A percentile compares a stretch with the other conserved stretches of the same genome.
Evolutionary conservation across 1,284 basidiomycete species (phyloP).

Genomic region (Irpex sp.): DNA sequence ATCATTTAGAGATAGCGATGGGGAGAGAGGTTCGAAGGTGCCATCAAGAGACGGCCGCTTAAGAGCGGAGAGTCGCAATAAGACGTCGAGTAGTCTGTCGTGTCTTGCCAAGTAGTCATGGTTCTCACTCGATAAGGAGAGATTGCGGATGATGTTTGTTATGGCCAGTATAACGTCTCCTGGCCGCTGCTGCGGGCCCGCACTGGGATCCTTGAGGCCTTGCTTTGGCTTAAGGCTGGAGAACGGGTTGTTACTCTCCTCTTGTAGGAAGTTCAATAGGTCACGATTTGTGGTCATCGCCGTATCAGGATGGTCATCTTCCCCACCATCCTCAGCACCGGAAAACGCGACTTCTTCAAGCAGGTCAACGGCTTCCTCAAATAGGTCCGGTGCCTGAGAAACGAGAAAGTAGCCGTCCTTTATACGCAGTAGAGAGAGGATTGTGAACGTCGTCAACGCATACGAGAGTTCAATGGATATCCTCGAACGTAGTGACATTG

Average conservation of each 20-base stretch:
- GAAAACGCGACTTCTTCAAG: constrained; percentile 82
- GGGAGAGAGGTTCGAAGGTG: constrained; percentile 43
- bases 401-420: constrained; percentile 67
- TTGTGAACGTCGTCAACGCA: constrained; percentile 84
- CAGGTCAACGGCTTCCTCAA: constrained; percentile 87
- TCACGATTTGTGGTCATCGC: constrained; percentile 60
- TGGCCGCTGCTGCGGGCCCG: constrained; percentile 58
- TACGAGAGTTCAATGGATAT: constrained; percentile 85
- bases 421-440: constrained; percentile 76
- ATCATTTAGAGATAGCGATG: constrained; percentile 65
- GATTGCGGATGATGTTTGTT: constrained; percentile 84
- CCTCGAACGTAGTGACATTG: constrained; percentile 87
- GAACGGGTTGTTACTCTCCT: constrained; percentile 56
- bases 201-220: constrained; percentile 41
- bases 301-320: constrained; percentile 24
- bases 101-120: constrained; percentile 64
- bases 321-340: constrained; percentile 38
- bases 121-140: constrained; percentile 77
- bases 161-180: constrained; percentile 70
- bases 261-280: constrained; percentile 55
- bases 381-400: constrained; percentile 73
- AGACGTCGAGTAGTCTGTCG: constrained; percentile 58
- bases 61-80: constrained; percentile 65
- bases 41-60: constrained; percentile 33
- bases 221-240: constrained; percentile 47